Percentiles rank a stretch among this genome's conserved stretches.
phyloP scores from a whole-genome alignment of 805 yeast genomes.

The Teunomyces atbi region DNA sequence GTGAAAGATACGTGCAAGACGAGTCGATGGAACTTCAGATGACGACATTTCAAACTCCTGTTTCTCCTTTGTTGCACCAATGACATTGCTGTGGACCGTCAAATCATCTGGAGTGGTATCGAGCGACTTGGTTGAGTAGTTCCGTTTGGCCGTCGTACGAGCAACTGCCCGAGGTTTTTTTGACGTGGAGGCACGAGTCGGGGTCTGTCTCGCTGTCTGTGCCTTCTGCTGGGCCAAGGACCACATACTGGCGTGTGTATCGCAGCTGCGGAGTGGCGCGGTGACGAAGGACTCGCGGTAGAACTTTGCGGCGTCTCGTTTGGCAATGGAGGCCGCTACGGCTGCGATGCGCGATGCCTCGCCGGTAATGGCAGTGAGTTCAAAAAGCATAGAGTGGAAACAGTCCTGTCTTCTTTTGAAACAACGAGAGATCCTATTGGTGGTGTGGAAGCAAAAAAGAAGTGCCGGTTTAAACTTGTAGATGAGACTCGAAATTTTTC shows the following conservation, averaged over 20 bases:
- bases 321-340: conserved; percentile 15
- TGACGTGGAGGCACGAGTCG: background rate
- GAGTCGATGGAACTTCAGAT: conserved; percentile 80
- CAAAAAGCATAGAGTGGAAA: background rate
- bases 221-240: conserved; percentile 8
- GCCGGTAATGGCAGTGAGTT: conserved; percentile 26
- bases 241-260: conserved; percentile 25
- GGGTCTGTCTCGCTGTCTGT: conserved; percentile 4
- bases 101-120: background rate
- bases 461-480: background rate
- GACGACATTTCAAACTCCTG: conserved; percentile 21
- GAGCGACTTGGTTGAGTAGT: conserved; percentile 8
- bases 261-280: conserved; percentile 19
- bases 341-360: conserved; percentile 20
- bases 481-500: background rate
- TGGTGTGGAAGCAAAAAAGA: background rate
- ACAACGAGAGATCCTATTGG: background rate
- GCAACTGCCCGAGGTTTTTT: background rate
- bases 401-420: no score
- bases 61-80: conserved; percentile 4
- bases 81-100: conserved; percentile 1
- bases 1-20: conserved; percentile 87
- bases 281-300: conserved; percentile 21
- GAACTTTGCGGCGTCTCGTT: conserved; percentile 18
- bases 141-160: background rate